Evolutionary conservation across 2,329 filamentous ascomycete genomes (phyloP), one percentile per base, ranked within the genome.

Genomic region (Diplodia corticola): DNA sequence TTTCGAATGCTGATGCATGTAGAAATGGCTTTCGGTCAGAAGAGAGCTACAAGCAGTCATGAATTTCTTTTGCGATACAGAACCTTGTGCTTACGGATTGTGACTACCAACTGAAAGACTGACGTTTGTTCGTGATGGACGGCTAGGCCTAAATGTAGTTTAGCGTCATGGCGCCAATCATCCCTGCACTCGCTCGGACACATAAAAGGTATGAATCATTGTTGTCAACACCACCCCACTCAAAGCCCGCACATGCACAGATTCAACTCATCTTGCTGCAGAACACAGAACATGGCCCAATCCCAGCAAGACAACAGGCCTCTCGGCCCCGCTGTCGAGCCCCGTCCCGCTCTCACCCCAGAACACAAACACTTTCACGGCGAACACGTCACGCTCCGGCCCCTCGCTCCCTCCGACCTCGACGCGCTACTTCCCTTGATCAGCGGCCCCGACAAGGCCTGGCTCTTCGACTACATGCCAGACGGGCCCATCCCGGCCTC

Each of bases 401-500:
- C 64, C 3, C 22, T 69, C 13, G 60, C 50, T 24, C 40, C 66
- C 7, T 10, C 33, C 13, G 64, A 70, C 63, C 66, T 68, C 24
- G 61, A 65, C 20, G 24, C 40, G 5, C 66, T 71, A 1, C 70
- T 67, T 35, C 68, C 67, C 0, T 50, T 65, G 46, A 46, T 70
- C 17, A 60, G 67, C 53, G 69, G 69, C 35, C 26, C 55, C 15
- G 20, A 40, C 3, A 66, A 66, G 24, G 67, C 51, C 37, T n/a
- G 37, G 1, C 69, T 83, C 10, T 84, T 79, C 76, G 77, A 78
- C 33, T 84, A 82, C 70, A 73, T 83, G 69, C 69, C 71, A 2
- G 65, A 70, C 33, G 78, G 74, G 0, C 81, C 81, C 0, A 80
- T 76, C 65, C 80, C 81, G 0, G 80, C 76, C 65, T 17, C n/a